Evolutionary conservation across 2,329 filamentous ascomycete species (phyloP), one percentile per base, ranked within the genome.

Genomic region (Fusarium camptoceras): DNA sequence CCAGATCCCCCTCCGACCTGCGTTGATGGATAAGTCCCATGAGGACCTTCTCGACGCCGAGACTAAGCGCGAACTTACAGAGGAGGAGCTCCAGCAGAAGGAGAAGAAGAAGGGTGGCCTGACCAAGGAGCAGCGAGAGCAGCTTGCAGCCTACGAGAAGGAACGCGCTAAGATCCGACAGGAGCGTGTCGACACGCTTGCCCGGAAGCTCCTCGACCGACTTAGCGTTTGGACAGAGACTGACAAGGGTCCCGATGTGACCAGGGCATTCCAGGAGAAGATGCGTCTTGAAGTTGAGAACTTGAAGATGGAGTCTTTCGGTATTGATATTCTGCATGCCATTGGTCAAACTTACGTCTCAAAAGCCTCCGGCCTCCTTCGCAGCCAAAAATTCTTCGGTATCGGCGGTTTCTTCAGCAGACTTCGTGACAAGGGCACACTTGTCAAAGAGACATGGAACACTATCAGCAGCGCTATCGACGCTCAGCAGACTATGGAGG

Each of bases 241-340:
- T 6, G 96, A 98, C 82, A 97, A 96, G 83, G 89, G 91, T 47
- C 67, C 82, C 16, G 94, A 97, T 74, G 93, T 98, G 64, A 98
- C 95, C 34, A 84, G 83, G 61, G 93, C 96, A 0, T 99, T 98
- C 84, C 91, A 94, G 79, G 93, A 95, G 79, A 98, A 99, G 88
- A 98, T 93, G 73, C 89, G 91, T 42, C 89, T 98, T 42, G 96
- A 99, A 82, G 93, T 97, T 27, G 96, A 99, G 84, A 97, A 98
- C 78, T 85, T 99, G 75, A 99, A 98, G 86, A 99, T 99, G 94
- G 96, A 99, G 83, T 97, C 93, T 1, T 99, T 99, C 75, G 96
- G 96, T 54, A 86, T 99, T 43, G 96, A 99, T 70, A 98, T 98
- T 73, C 85, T 98, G 50, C 95, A 98, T 80, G 94, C 96, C 47